phyloP scores from a whole-genome alignment of 1,284 basidiomycete genomes.

The Porogramme epimiltina region DNA sequence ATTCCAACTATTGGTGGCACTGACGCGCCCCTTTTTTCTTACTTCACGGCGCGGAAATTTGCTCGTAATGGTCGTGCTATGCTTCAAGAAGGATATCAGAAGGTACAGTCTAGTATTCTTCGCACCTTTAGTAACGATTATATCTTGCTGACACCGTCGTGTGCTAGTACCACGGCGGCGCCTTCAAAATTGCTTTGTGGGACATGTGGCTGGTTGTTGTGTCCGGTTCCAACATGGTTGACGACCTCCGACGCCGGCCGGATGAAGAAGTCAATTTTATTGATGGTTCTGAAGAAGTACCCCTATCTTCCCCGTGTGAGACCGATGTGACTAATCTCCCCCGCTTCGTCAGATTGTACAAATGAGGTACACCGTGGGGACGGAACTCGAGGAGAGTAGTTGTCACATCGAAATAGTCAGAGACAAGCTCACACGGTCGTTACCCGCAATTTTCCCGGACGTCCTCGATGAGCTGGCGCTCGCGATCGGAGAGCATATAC shows the following conservation, averaged over 20 bases:
- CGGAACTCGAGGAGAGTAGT: conserved; percentile 21
- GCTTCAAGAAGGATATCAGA: conserved; percentile 40
- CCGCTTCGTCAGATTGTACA: conserved; percentile 4
- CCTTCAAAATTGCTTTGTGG: conserved; percentile 38
- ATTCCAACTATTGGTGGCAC: conserved; percentile 33
- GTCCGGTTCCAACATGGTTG: conserved; percentile 22
- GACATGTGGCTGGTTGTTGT: conserved; percentile 34
- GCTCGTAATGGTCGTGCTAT: conserved; percentile 32
- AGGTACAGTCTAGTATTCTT: conserved; percentile 22
- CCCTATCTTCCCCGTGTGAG: too few species aligned
- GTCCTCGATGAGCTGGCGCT: conserved; percentile 29
- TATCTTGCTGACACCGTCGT: not conserved
- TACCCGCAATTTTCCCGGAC: conserved; percentile 26
- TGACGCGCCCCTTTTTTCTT: conserved; percentile 26
- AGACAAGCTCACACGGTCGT: conserved; percentile 26
- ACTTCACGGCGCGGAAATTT: conserved; percentile 23
- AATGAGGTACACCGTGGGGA: conserved; percentile 27
- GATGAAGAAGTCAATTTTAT: conserved; percentile 33
- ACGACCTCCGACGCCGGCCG: conserved; percentile 33
- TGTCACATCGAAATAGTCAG: conserved; percentile 31
- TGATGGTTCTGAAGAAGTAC: conserved; percentile 29
- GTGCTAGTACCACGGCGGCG: conserved; percentile 21
- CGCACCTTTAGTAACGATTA: too few species aligned
- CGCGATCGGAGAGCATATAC: conserved; percentile 22
- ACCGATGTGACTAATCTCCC: too few species aligned